phyloP scores from a whole-genome alignment of 306 rosid genomes.

The Sechiopsis laciniata region DNA sequence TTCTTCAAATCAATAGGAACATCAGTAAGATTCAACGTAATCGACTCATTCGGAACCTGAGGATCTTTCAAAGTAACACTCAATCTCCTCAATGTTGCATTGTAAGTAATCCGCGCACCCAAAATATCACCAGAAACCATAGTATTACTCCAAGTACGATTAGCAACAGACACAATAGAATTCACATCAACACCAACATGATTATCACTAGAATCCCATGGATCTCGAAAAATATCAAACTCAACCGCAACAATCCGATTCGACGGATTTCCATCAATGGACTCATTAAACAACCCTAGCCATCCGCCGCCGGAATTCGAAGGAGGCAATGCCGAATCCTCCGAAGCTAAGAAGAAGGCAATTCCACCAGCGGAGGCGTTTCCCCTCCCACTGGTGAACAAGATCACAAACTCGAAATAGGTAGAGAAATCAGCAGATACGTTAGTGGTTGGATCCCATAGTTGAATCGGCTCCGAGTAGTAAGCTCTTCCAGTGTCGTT shows the following conservation, averaged over 20 bases:
- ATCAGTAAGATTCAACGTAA: neutral
- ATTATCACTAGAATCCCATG: conserved; percentile 16
- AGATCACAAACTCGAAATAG: conserved; percentile 11
- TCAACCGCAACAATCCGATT: conserved; percentile 17
- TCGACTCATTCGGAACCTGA: conserved; percentile 12
- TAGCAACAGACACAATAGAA: neutral
- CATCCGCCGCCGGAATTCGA: conserved; percentile 17
- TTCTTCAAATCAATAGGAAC: neutral
- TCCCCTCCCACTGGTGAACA: neutral
- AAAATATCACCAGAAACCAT: conserved; percentile 11
- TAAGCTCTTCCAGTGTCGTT: conserved; percentile 19
- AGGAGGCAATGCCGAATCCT: neutral
- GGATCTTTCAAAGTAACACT: conserved; percentile 10
- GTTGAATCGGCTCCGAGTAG: conserved; percentile 3
- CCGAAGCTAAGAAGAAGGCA: conserved; percentile 16
- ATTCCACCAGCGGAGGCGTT: conserved; percentile 13
- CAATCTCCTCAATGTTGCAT: neutral
- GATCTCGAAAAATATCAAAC: conserved; percentile 12
- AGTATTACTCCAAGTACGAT: conserved; percentile 17
- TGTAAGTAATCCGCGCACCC: conserved; percentile 16
- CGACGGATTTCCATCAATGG: neutral
- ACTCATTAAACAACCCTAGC: conserved; percentile 13
- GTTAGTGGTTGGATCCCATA: conserved; percentile 15
- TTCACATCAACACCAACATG: conserved; percentile 19
- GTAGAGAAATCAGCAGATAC: conserved; percentile 13